A percentile compares a stretch with the other conserved stretches of the same genome.
Conservation (phyloP, 768 basidiomycete genomes). For the Russula earlei region DNA sequence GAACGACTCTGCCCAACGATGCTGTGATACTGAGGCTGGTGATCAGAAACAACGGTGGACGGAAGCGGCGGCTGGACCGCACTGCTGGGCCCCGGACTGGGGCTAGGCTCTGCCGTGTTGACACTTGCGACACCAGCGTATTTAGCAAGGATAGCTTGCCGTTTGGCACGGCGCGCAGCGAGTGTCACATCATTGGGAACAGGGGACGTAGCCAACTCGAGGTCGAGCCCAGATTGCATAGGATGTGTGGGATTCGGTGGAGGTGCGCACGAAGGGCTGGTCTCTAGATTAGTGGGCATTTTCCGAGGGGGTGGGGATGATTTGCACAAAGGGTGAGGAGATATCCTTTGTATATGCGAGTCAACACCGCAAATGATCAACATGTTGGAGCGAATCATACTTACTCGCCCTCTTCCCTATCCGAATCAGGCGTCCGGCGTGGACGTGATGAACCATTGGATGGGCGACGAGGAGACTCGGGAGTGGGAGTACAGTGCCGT, state of each 20-base stretch:
- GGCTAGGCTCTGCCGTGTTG: conserved; percentile 30
- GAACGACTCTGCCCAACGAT: conserved; percentile 25
- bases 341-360: conserved; percentile 41
- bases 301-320: conserved; percentile 19
- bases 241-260: conserved; percentile 19
- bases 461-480: conserved; percentile 11
- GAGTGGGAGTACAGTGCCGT: conserved; percentile 13
- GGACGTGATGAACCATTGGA: conserved; percentile 17
- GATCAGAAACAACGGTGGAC: conserved; percentile 53
- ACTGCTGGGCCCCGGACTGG: conserved; percentile 60
- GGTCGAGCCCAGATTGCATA: conserved; percentile 38
- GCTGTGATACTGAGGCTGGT: conserved; percentile 46
- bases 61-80: conserved; percentile 63
- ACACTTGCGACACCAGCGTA: conserved; percentile 43
- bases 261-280: conserved; percentile 12
- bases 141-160: conserved; percentile 75
- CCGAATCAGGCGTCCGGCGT: conserved; percentile 33
- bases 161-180: conserved; percentile 56
- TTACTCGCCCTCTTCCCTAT: conserved; percentile 92
- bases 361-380: conserved; percentile 13
- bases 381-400: conserved; percentile 33
- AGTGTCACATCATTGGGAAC: conserved; percentile 52
- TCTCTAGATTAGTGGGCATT: neutral
- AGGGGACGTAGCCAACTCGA: conserved; percentile 39
- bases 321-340: conserved; percentile 35